phyloP scores from a whole-genome alignment of 148 eudicot genomes.

The Camellia sinensis region DNA sequence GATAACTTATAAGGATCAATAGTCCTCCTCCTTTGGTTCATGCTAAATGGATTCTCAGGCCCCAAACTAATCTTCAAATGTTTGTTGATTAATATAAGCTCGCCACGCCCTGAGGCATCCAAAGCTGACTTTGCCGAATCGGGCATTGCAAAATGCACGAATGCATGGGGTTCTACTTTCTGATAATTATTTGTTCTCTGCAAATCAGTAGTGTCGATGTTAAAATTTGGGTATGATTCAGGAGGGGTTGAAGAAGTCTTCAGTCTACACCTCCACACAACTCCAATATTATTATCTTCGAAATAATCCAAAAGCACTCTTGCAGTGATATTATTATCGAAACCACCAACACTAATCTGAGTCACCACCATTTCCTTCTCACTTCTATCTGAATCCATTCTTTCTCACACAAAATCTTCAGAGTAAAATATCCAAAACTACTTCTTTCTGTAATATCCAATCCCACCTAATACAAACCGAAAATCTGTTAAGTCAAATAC shows the following conservation, averaged over 20 bases:
- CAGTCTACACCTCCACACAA: conserved; percentile 77
- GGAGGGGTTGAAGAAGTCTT: conserved; percentile 87
- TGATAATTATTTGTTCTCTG: conserved; percentile 40
- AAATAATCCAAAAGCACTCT: conserved; percentile 54
- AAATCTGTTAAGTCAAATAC: not conserved
- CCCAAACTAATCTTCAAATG: conserved; percentile 56
- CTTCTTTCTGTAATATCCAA: not conserved
- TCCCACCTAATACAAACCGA: not conserved
- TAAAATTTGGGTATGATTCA: conserved; percentile 57
- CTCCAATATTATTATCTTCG: conserved; percentile 49
- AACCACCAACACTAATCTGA: conserved; percentile 82
- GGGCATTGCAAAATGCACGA: conserved; percentile 67
- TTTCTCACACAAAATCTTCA: conserved; percentile 10
- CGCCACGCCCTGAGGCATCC: conserved; percentile 43
- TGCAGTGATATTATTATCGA: conserved; percentile 55
- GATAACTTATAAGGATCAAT: conserved; percentile 47
- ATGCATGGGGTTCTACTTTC: conserved; percentile 85
- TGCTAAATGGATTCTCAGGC: conserved; percentile 59
- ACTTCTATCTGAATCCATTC: conserved; percentile 50
- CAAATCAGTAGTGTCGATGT: conserved; percentile 20
- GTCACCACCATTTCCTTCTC: conserved; percentile 52
- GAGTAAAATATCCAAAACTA: not conserved
- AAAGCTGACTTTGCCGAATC: conserved; percentile 43
- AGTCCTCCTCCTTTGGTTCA: conserved; percentile 57
- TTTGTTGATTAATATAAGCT: conserved; percentile 36